phyloP scores from a whole-genome alignment of 495 filamentous ascomycete species.

The Penicillium subrubescens region DNA sequence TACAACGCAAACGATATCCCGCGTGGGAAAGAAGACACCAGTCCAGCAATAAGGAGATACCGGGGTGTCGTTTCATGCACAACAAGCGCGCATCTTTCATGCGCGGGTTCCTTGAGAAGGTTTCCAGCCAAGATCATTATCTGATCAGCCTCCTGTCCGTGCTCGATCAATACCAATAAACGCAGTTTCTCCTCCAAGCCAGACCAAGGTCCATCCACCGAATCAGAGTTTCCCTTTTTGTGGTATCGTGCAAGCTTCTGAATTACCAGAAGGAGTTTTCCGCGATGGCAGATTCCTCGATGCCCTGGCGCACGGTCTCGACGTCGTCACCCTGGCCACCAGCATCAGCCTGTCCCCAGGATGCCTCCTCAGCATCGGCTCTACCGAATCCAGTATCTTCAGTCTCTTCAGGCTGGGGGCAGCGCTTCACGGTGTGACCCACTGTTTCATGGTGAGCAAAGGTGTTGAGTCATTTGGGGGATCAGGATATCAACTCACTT shows the following conservation, averaged over 20 bases:
- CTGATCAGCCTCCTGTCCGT: background rate
- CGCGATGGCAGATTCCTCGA: background rate
- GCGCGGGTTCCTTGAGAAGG: background rate
- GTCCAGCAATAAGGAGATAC: background rate
- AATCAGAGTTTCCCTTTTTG: background rate
- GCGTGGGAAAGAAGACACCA: background rate
- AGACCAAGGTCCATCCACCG: slow-evolving; percentile 10
- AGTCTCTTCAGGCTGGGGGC: slow-evolving; percentile 48
- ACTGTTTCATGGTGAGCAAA: slow-evolving; percentile 40
- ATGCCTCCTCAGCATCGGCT: background rate
- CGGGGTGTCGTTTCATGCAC: background rate
- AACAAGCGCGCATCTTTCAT: background rate
- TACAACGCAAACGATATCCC: background rate
- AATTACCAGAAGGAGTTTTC: background rate
- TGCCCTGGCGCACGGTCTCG: background rate
- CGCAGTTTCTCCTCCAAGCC: background rate
- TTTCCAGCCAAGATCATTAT: slow-evolving; percentile 2
- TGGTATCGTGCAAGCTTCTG: background rate
- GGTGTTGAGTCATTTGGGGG: background rate
- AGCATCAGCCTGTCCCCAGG: background rate
- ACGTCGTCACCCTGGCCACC: background rate
- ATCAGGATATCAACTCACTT: slow-evolving; percentile 45
- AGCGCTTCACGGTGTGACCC: slow-evolving; percentile 69
- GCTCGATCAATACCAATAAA: background rate
- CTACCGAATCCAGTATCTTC: background rate